A percentile compares a stretch with the other conserved stretches of the same genome.
phyloP scores from a whole-genome alignment of 768 basidiomycete species.

The Tricholoma saponaceum region DNA sequence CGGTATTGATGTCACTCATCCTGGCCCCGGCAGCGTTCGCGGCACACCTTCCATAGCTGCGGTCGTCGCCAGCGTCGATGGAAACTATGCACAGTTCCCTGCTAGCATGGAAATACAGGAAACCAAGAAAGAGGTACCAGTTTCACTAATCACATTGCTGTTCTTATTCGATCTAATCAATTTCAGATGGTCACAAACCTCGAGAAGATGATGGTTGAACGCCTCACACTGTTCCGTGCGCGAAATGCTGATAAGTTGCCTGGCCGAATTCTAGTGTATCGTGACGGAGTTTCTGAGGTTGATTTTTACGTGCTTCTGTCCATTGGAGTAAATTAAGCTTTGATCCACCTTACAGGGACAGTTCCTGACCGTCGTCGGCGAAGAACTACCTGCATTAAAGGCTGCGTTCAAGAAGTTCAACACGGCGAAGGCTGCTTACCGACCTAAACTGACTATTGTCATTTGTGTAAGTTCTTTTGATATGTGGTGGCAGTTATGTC shows the following conservation, averaged over 20 bases:
- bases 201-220: constrained; percentile 59
- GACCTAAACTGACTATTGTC: constrained; percentile 63
- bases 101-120: constrained; percentile 72
- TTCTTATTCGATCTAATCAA: not conserved
- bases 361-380: constrained; percentile 54
- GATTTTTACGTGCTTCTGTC: not conserved
- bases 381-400: constrained; percentile 64
- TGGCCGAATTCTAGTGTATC: constrained; percentile 64
- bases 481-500: not conserved
- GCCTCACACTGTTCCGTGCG: constrained; percentile 48
- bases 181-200: constrained; percentile 73
- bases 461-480: constrained; percentile 59
- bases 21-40: constrained; percentile 66
- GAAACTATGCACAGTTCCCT: constrained; percentile 64
- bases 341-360: constrained; percentile 56
- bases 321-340: not conserved
- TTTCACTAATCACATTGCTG: not conserved
- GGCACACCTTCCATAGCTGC: constrained; percentile 83
- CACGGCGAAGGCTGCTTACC: constrained; percentile 33
- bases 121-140: constrained; percentile 65
- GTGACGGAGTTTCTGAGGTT: constrained; percentile 83
- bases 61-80: constrained; percentile 75
- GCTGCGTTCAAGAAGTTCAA: constrained; percentile 53
- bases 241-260: constrained; percentile 50
- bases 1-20: constrained; percentile 82